These are phyloP conservation scores for Candida nitratophila DNA, from an alignment of 805 yeast genomes.

Conservation along the genomic window DNA sequence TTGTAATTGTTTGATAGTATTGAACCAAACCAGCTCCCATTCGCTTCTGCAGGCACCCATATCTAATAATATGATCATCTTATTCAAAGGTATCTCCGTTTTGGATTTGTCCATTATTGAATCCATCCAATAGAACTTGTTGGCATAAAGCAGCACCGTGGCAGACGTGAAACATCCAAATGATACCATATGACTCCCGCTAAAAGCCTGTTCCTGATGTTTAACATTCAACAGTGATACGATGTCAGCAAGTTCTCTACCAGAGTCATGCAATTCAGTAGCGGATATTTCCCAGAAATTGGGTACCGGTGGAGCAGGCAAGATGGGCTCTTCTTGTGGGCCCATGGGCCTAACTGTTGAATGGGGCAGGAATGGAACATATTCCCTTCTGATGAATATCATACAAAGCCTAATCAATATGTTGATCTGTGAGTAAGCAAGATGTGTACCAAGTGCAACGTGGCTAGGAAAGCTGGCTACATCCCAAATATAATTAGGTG, in stretches of 20 bases:
- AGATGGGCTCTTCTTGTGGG: conserved; percentile 5
- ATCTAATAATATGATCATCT: conserved; percentile 2
- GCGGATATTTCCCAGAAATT: conserved; percentile 1
- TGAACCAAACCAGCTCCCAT: conserved; percentile 4
- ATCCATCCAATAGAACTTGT: conserved; percentile 8
- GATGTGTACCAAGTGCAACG: conserved; percentile 1
- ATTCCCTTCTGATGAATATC: conserved; percentile 5
- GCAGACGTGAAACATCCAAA: conserved; percentile 4
- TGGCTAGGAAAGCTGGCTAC: conserved; percentile 1
- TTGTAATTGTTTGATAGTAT: conserved; percentile 1
- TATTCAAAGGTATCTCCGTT: conserved; percentile 1
- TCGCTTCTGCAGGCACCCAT: background rate
- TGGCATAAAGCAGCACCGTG: conserved; percentile 3
- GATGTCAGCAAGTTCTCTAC: conserved; percentile 4
- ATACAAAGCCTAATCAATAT: conserved; percentile 3
- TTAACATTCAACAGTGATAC: background rate
- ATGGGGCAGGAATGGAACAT: conserved; percentile 7
- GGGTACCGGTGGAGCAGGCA: conserved; percentile 4
- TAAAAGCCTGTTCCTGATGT: background rate
- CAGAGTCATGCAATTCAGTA: conserved; percentile 1
- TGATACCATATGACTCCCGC: conserved; percentile 4
- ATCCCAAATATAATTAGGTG: conserved; percentile 4
- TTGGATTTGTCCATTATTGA: background rate
- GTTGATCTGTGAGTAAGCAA: background rate
- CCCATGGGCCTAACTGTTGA: conserved; percentile 5